phyloP scores from a whole-genome alignment of 176 grass and related monocot genomes.

The Oryza glumipatula region DNA sequence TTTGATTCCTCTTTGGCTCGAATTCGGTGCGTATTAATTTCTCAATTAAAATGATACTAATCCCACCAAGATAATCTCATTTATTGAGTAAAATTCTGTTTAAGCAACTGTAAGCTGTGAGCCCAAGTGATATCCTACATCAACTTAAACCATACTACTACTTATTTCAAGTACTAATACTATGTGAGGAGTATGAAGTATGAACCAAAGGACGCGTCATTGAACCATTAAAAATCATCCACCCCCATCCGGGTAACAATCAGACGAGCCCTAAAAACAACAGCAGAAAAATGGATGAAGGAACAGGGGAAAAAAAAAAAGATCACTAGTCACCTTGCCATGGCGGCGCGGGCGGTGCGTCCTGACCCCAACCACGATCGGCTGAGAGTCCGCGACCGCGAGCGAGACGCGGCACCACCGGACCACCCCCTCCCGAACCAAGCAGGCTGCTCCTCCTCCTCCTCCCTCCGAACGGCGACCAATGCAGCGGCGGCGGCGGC shows the following conservation, averaged over 20 bases:
- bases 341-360: neutral
- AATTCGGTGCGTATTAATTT: neutral
- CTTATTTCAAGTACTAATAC: neutral
- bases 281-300: neutral
- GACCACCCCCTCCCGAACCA: too few species aligned
- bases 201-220: neutral
- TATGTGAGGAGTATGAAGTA: neutral
- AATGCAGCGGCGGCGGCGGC: neutral
- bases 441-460: neutral
- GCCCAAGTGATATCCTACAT: neutral
- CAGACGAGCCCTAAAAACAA: neutral
- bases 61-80: too few species aligned
- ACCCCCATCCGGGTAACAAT: neutral
- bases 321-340: slow-evolving; percentile 20
- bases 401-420: neutral
- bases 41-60: too few species aligned
- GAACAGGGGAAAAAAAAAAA: neutral
- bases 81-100: too few species aligned
- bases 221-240: neutral
- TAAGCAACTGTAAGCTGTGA: too few species aligned
- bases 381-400: neutral
- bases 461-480: too few species aligned
- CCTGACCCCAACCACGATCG: neutral
- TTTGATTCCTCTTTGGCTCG: neutral
- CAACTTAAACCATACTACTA: neutral